Base-by-base conservation (phyloP, 2,329 filamentous ascomycete genomes). In the Xylaria sp. region DNA sequence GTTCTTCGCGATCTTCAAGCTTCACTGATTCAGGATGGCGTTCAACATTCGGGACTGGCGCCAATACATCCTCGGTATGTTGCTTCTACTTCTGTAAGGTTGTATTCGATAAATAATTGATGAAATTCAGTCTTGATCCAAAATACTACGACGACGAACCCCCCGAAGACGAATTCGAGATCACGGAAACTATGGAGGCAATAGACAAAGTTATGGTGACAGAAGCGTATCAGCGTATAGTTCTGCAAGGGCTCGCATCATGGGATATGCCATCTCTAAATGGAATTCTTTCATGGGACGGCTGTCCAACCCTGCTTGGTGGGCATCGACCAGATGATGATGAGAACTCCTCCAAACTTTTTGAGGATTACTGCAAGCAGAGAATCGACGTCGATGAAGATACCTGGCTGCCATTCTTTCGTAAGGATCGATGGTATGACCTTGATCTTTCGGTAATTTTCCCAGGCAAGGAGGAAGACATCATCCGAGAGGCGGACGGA, bases 361-460 rank as follows among this genome's bases (percentile, higher is more conserved):
- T 51, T 1, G 15, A 37, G 6, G 3, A 41, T 19, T 58, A 58
- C 8, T 3, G 19, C 13, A 6, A 29, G 19, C 13, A 58, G 17
- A 51, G 46, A 27, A 51, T 58, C 10, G 54, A 58, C 6, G 46
- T 58, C 7, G 9, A 35, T 7, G 37, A 33, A 43, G n/a, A 11
- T 5, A 17, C 46, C 2, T 58, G 54, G 54, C 13, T 58, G 7
- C 54, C 54, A 15, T 52, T 43, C 7, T 58, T 58, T 6, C 3
- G n/a, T 5, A 44, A 29, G 15, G 7, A 35, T 35, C 46, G 27
- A 17, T 58, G 46, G 46, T 51, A 27, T 21, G n/a, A 58, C n/a
- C 11, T 43, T 8, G 1, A 13, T 17, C 13, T 35, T 10, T 3
- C 3, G 15, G n/a, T n/a, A n/a, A n/a, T n/a, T n/a, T n/a, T n/a